A percentile compares a stretch with the other conserved stretches of the same genome.
phyloP scores from a whole-genome alignment of 2,329 filamentous ascomycete genomes.

The Juglanconis oblonga region DNA sequence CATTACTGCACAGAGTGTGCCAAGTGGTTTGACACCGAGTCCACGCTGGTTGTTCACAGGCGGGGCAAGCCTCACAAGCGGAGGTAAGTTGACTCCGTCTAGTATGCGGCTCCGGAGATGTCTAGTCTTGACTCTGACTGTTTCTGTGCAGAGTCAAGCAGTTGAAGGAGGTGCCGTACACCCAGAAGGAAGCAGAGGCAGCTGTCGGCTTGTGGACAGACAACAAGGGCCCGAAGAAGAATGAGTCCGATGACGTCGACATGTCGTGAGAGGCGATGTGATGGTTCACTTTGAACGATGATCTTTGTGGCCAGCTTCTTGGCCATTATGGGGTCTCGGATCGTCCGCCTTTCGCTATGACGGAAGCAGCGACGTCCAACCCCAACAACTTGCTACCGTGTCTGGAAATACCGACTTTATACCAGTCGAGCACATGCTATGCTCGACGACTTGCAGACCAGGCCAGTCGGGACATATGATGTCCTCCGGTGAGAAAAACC shows the following conservation, averaged over 20 bases:
- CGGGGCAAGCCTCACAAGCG: constrained; percentile 93
- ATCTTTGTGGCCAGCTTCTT: background rate
- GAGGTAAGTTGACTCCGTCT: constrained; percentile 50
- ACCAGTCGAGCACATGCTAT: too few relatives aligned
- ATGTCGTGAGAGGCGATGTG: constrained; percentile 28
- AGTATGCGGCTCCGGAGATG: background rate
- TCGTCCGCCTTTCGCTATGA: background rate
- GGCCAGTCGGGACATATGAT: too few relatives aligned
- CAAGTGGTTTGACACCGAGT: constrained; percentile 90
- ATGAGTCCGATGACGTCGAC: constrained; percentile 41
- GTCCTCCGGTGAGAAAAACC: too few relatives aligned
- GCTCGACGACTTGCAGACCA: too few relatives aligned
- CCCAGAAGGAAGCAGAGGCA: constrained; percentile 81
- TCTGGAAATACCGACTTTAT: too few relatives aligned
- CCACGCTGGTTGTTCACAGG: constrained; percentile 70
- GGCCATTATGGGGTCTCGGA: background rate
- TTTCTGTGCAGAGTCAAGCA: constrained; percentile 65
- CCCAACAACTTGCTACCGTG: too few relatives aligned
- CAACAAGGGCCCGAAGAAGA: constrained; percentile 49
- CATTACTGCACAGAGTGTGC: constrained; percentile 91
- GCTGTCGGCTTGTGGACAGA: constrained; percentile 70
- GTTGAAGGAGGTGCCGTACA: constrained; percentile 80
- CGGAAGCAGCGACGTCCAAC: background rate
- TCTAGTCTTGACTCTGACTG: constrained; percentile 13
- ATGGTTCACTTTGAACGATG: background rate